These are phyloP conservation scores for Pseudoneurospora amorphoporcata DNA, from an alignment of 495 filamentous ascomycete genomes.

Conservation along the genomic window DNA sequence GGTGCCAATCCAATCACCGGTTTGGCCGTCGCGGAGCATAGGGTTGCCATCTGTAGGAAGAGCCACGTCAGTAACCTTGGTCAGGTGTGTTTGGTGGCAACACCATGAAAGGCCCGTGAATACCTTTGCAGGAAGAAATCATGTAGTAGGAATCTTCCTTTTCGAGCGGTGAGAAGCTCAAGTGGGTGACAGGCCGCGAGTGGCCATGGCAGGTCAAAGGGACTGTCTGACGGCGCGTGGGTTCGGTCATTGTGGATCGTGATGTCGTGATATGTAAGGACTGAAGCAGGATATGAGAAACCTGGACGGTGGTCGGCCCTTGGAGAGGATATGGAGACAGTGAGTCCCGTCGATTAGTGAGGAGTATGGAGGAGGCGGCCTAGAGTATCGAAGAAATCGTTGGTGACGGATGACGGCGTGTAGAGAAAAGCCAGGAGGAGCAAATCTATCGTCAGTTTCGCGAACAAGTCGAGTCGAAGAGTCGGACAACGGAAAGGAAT, in stretches of 20 bases:
- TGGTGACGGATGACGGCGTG: not conserved
- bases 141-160: conserved; percentile 85
- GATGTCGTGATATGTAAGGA: not conserved
- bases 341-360: not conserved
- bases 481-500: conserved; percentile 11
- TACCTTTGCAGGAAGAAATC: conserved; percentile 97
- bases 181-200: conserved; percentile 87
- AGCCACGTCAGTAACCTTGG: not conserved
- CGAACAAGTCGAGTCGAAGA: not conserved
- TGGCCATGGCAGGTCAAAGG: conserved; percentile 96
- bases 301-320: not conserved
- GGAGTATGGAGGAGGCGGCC: not conserved
- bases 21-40: conserved; percentile 94
- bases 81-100: not conserved
- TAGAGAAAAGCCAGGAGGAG: not conserved
- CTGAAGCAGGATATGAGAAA: not conserved
- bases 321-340: not conserved
- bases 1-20: conserved; percentile 97
- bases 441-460: not conserved
- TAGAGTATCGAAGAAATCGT: not conserved
- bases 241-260: conserved; percentile 30
- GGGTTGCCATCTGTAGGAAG: conserved; percentile 72
- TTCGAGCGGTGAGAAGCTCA: conserved; percentile 78
- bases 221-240: conserved; percentile 49
- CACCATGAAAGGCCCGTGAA: not conserved